A percentile compares a stretch with the other conserved stretches of the same genome.
phyloP scores from a whole-genome alignment of 768 basidiomycete species.

The Tremella fuciformis region DNA sequence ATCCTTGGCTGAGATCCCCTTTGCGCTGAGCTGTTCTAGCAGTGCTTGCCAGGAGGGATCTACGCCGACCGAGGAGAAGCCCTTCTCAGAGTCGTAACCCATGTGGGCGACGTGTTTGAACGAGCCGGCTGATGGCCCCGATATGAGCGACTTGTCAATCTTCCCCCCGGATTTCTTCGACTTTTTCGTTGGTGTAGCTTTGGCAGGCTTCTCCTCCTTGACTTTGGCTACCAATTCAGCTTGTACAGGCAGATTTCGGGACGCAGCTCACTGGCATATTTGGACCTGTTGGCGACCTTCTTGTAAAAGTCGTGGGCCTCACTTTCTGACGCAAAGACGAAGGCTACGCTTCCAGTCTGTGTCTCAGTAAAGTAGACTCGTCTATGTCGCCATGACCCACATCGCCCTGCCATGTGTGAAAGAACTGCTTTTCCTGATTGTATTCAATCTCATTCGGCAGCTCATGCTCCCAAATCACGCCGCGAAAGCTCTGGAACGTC shows the following conservation, averaged over 20 bases:
- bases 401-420: constrained; percentile 88
- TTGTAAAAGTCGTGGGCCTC: constrained; percentile 84
- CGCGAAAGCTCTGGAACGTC: constrained; percentile 64
- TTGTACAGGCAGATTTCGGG: background rate
- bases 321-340: constrained; percentile 80
- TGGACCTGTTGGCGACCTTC: constrained; percentile 68
- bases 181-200: constrained; percentile 37
- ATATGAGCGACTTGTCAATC: constrained; percentile 91
- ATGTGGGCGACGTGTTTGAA: constrained; percentile 93
- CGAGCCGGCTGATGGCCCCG: constrained; percentile 63
- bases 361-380: constrained; percentile 8
- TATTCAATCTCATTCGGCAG: constrained; percentile 79
- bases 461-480: constrained; percentile 90
- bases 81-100: constrained; percentile 83
- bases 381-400: constrained; percentile 56
- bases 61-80: constrained; percentile 80
- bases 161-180: constrained; percentile 63
- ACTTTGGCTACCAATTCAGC: constrained; percentile 35
- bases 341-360: constrained; percentile 83
- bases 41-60: constrained; percentile 84
- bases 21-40: constrained; percentile 62
- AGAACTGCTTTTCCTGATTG: constrained; percentile 78
- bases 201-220: constrained; percentile 35
- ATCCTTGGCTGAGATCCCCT: constrained; percentile 65
- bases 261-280: constrained; percentile 56